Evolutionary conservation across 2,329 filamentous ascomycete genomes (phyloP).

Genomic region (Penicillium sp.): DNA sequence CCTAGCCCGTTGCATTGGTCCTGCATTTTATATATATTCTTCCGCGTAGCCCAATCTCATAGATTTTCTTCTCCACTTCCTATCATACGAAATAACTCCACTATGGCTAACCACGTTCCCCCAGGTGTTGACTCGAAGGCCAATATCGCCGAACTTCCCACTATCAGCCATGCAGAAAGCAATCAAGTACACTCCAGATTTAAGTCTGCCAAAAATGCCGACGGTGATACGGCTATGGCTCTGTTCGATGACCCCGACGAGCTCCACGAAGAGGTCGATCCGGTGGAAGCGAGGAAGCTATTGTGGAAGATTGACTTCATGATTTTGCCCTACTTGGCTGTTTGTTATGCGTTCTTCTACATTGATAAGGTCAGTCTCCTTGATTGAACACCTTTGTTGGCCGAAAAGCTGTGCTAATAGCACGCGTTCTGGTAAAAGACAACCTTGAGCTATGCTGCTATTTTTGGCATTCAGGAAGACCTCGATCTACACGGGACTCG

Average conservation of each 20-base stretch:
- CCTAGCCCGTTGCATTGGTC: too few species aligned
- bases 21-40: neutral
- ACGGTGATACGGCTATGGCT: slow-evolving; percentile 52
- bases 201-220: slow-evolving; percentile 30
- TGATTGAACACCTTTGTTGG: neutral
- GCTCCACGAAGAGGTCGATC: slow-evolving; percentile 47
- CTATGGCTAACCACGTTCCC: slow-evolving; percentile 15
- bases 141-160: slow-evolving; percentile 23
- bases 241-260: slow-evolving; percentile 51
- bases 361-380: slow-evolving; percentile 41
- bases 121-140: slow-evolving; percentile 20
- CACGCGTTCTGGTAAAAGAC: slow-evolving; percentile 39
- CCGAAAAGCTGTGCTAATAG: neutral
- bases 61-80: neutral
- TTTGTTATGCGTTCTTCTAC: slow-evolving; percentile 56
- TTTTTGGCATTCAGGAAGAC: slow-evolving; percentile 62
- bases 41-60: neutral
- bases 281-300: slow-evolving; percentile 47
- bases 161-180: slow-evolving; percentile 30
- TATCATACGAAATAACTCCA: neutral
- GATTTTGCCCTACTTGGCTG: slow-evolving; percentile 57
- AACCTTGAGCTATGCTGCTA: slow-evolving; percentile 61
- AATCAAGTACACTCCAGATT: slow-evolving; percentile 24
- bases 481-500: slow-evolving; percentile 56
- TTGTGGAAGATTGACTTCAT: slow-evolving; percentile 59